Percentiles rank a stretch among this genome's conserved stretches.
phyloP scores from a whole-genome alignment of 2,329 filamentous ascomycete species.

The Colletotrichum somersetense region DNA sequence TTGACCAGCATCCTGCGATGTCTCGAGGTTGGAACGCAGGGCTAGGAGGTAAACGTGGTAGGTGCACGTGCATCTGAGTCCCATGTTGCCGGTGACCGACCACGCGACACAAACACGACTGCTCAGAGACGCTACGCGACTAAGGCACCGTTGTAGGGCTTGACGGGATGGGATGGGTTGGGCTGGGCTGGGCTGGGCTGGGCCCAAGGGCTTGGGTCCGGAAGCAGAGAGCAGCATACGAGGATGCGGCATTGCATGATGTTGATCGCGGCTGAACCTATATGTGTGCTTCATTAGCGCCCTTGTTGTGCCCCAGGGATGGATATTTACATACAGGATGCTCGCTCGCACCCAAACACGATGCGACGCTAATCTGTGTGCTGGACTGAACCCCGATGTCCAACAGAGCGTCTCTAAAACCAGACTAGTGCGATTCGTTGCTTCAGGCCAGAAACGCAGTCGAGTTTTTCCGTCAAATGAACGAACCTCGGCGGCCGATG shows the following conservation, averaged over 20 bases:
- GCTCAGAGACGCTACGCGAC: background rate
- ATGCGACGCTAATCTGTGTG: background rate
- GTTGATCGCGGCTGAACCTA: slow-evolving; percentile 17
- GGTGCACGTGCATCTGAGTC: slow-evolving; percentile 1
- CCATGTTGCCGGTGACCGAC: slow-evolving; percentile 22
- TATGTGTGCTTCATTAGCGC: slow-evolving; percentile 14
- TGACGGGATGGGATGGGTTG: slow-evolving; percentile 3
- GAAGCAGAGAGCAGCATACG: slow-evolving; percentile 18
- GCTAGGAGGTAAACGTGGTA: background rate
- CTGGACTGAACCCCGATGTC: background rate
- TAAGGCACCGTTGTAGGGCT: slow-evolving; percentile 3
- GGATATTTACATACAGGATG: background rate
- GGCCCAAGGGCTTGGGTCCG: slow-evolving; percentile 36
- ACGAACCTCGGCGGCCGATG: slow-evolving; percentile 2
- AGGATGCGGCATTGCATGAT: slow-evolving; percentile 34
- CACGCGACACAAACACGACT: slow-evolving; percentile 9
- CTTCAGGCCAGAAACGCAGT: slow-evolving; percentile 32
- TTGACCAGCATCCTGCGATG: background rate
- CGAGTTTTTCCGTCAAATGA: slow-evolving; percentile 41
- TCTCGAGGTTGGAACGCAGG: background rate
- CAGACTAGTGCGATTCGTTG: slow-evolving; percentile 21
- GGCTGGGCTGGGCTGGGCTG: slow-evolving; percentile 18
- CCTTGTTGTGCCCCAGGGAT: background rate
- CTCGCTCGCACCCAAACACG: background rate
- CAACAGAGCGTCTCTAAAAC: slow-evolving; percentile 2